Base-by-base conservation (phyloP, 2,329 filamentous ascomycete species). In the Cladosporium sp. region DNA sequence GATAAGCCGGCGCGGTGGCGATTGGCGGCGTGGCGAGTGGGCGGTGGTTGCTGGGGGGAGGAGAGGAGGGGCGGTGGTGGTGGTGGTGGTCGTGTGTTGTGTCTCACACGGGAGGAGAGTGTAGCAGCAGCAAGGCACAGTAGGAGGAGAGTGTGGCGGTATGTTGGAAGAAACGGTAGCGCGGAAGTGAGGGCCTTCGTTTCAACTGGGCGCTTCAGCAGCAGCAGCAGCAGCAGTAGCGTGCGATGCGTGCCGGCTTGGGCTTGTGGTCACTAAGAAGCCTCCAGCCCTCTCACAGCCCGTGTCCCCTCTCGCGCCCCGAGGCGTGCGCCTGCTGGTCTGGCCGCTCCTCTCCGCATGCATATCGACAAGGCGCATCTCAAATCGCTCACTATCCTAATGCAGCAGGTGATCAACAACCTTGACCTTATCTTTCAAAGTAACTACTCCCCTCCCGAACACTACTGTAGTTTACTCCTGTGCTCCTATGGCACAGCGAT, bases 21-120 rank as follows among this genome's bases (percentile, higher is more conserved):
- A 36, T 30, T 26, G 36, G 34, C 24, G 38, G 34, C 24, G 38
- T 44, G 49, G 58, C 24, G 58, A 58, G 55, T 15, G 58, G 57
- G 38, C 8, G 8, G 28, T 32, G 5, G 52, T 55, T 55, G 41
- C 41, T 47, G 6, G 55, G 21, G 14, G 54, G 30, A 18, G 54
- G 30, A 32, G 15, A 7, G 36, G 21, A 26, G 30, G 38, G 58
- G 58, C 30, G 58, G 12, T 36, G 12, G 34, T 36, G 34, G 32
- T 34, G 38, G 38, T 30, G 28, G 26, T 32, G 28, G 58, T 51
- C 38, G 58, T 49, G 58, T 60, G 41, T 60, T 60, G 58, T 60
- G 58, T 60, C 58, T 60, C 58, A 60, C 7, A 26, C n/a, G 6
- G 32, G 8, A 15, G 41, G 8, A 4, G 11, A 60, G 58, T 18